A percentile compares a stretch with the other conserved stretches of the same genome.
phyloP scores from a whole-genome alignment of 1,284 basidiomycete genomes.

The Austropuccinia psidii region DNA sequence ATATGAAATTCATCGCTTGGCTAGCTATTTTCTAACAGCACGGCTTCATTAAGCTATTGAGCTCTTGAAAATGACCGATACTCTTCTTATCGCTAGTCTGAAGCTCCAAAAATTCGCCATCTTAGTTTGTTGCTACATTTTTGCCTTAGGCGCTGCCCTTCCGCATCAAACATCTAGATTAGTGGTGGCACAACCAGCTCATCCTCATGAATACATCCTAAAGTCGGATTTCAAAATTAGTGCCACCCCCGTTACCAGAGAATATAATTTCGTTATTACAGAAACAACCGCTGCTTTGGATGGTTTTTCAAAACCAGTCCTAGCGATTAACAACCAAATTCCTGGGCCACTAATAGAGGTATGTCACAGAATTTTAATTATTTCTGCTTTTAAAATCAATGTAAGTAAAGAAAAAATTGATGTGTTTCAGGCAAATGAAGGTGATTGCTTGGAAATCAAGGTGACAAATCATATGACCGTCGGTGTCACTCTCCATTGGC shows the following conservation, averaged over 20 bases:
- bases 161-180: no score
- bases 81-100: no score
- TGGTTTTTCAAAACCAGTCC: constrained; percentile 49
- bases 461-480: constrained; percentile 51
- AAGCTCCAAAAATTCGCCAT: no score
- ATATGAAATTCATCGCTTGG: no score
- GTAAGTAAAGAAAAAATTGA: no score
- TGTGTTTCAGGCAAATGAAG: constrained; percentile 11
- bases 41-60: no score
- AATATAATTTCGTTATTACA: constrained; percentile 41
- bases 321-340: constrained; percentile 53
- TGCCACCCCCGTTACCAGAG: constrained; percentile 39
- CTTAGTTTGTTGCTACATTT: no score
- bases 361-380: not conserved
- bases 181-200: not conserved
- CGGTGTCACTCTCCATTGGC: constrained; percentile 51
- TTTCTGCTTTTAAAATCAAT: no score
- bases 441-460: constrained; percentile 51
- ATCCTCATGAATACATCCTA: constrained; percentile 37
- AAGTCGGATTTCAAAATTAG: constrained; percentile 39
- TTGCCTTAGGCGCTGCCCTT: no score
- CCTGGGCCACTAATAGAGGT: constrained; percentile 54
- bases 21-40: no score
- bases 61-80: no score
- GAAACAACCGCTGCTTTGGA: constrained; percentile 45